Evolutionary conservation across 2,329 filamentous ascomycete genomes (phyloP).

Genomic region (Alternaria viburni): DNA sequence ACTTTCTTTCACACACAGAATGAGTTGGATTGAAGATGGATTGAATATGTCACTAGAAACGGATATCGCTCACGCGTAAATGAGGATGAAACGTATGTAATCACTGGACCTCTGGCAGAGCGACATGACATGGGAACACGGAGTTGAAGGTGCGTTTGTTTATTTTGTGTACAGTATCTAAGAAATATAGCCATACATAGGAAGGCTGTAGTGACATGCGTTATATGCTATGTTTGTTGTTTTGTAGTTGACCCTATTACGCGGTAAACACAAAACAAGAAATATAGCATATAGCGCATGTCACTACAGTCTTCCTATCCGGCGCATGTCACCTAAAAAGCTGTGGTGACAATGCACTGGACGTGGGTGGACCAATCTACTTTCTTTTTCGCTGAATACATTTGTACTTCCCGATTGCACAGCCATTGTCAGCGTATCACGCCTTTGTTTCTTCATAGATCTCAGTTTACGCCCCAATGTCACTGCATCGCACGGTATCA

Average conservation of each 20-base stretch:
- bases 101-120: conserved; percentile 12
- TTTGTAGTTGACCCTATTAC: too few species aligned
- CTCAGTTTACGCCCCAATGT: not conserved
- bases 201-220: too few species aligned
- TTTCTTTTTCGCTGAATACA: not conserved
- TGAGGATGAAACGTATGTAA: conserved; percentile 16
- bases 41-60: conserved; percentile 24
- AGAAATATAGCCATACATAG: too few species aligned
- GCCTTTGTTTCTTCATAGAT: not conserved
- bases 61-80: conserved; percentile 35
- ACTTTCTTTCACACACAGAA: not conserved
- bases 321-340: not conserved
- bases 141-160: conserved; percentile 22
- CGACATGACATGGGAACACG: conserved; percentile 15
- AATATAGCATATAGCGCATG: conserved; percentile 8
- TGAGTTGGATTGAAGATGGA: not conserved
- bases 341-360: not conserved
- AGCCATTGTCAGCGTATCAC: not conserved
- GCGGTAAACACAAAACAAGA: not conserved
- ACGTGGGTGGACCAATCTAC: not conserved
- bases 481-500: not conserved
- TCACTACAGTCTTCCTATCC: conserved; percentile 13
- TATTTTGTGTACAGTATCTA: conserved; percentile 12
- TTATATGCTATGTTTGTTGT: too few species aligned
- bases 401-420: not conserved